Evolutionary conservation across 1,139 yeast genomes (phyloP), one percentile per base, ranked within the genome.

Genomic region (Candida glucosophila): DNA sequence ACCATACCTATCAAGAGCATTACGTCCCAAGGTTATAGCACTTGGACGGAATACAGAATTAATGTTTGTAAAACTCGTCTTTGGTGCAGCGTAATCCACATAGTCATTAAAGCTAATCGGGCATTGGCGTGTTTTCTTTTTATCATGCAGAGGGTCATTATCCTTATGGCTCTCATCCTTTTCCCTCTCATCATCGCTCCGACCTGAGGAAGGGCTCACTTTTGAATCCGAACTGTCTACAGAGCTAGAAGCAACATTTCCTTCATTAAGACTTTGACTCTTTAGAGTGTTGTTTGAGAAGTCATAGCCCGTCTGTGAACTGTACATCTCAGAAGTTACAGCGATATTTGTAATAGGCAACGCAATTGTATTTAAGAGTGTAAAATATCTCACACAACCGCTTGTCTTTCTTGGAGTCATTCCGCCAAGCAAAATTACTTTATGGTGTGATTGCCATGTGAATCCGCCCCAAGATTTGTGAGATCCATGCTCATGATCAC

Each of bases 381-480:
- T 73, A 46, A 77, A 79, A 37, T 59, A 73, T 31, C 80, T 68
- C 5, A 75, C 61, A 24, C 76, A 59, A 30, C 77, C 67, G 6
- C 71, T 54, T 7, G 71, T 57, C 20, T 55, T 52, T 3, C 71
- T 63, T 13, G 74, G 66, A 12, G 59, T 52, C 23, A 53, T 54
- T 31, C 67, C 60, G 1, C 85, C 90, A 31, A 73, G 45, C 24
- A 69, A 51, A 5, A 67, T 60, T 2, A 77, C 75, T 42, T 73
- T 74, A 43, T 78, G 88, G 48, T 79, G 90, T 2, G 86, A 76
- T 23, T 67, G 67, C 90, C 90, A 79, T 1, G 74, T 73, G 49
- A 68, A 75, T 0, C 81, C 74, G 32, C 73, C 76, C 72, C 81
- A 72, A 29, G 77, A 64, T 27, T 79, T 52, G 40, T 77, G 81